Evolutionary conservation across 1,284 basidiomycete species (phyloP), one percentile per base, ranked within the genome.

Genomic region (Boletellus deceptivus): DNA sequence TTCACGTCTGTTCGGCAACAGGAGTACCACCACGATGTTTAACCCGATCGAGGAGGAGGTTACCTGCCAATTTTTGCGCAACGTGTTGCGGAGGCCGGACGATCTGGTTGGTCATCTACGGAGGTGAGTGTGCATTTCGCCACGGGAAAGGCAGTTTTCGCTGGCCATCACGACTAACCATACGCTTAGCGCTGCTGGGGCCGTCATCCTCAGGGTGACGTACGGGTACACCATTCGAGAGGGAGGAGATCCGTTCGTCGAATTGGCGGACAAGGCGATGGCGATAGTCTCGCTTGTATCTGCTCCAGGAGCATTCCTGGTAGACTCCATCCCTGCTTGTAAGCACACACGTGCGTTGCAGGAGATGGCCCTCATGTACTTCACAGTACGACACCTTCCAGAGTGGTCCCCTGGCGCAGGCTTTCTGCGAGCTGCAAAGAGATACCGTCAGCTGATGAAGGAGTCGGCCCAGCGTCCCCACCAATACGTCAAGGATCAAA

Each of bases 361-460:
- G 6, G 7, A 18, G 22, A 37, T 14, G 10, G 27, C 13, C 6
- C 24, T 55, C n/a, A 55, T 7, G 4, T 17, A 6, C 22, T 34
- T 35, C 35, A 3, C 31, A 73, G 71, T 81, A 47, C 67, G 61
- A 41, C 54, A 69, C 42, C 52, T 80, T 8, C 79, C 78, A 0
- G 70, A 73, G 50, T 80, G 77, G 78, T 49, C 78, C 4, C 79
- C 78, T 33, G 78, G 79, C 0, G 65, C 67, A 25, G 65, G 70
- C 0, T 81, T 79, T 63, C 62, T 77, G 54, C 59, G 60, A 24
- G 67, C 67, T 6, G 76, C 75, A 2, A 60, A 67, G 10, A 50
- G 58, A 31, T 76, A 72, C 69, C 63, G 56, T 14, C 54, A 62
- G 33, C 53, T 68, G 1, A 59, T 71, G 1, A 50, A 52, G 6